phyloP scores from a whole-genome alignment of 2,329 filamentous ascomycete species.

The Periglandula ipomoeae region DNA sequence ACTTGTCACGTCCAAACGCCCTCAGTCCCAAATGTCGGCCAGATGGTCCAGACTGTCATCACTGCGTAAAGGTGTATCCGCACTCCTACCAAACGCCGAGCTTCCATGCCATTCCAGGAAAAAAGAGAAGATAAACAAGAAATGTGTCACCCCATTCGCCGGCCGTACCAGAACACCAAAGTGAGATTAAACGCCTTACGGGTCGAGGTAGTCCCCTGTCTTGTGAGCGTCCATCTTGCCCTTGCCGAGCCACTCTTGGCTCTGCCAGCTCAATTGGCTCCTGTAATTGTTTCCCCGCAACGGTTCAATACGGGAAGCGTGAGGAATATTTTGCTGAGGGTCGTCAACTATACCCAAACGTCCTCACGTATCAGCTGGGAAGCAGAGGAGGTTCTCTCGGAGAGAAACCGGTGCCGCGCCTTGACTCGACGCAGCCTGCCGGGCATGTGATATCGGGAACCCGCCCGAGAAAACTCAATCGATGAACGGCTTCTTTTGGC shows the following conservation, averaged over 20 bases:
- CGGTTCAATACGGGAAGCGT: not conserved
- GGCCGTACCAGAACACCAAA: not conserved
- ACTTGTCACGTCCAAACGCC: not conserved
- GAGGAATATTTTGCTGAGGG: not conserved
- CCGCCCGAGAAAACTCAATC: conserved; percentile 32
- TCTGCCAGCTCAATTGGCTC: too few relatives aligned
- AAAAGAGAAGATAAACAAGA: not conserved
- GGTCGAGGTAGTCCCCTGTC: not conserved
- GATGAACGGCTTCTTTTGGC: conserved; percentile 57
- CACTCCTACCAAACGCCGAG: not conserved
- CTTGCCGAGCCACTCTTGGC: too few relatives aligned
- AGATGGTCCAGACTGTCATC: not conserved
- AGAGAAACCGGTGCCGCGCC: not conserved
- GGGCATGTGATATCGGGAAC: not conserved
- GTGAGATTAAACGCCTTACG: not conserved
- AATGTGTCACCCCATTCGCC: not conserved
- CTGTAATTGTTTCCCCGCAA: too few relatives aligned
- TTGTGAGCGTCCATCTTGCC: not conserved
- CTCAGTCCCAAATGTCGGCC: not conserved
- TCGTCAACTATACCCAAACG: not conserved
- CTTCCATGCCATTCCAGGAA: conserved; percentile 1
- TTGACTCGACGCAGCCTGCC: not conserved
- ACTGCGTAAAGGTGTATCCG: not conserved
- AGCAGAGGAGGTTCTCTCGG: not conserved
- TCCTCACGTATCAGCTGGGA: not conserved